These are phyloP conservation scores for Rosa chinensis DNA, from an alignment of 306 rosid species.

Conservation along the genomic window DNA sequence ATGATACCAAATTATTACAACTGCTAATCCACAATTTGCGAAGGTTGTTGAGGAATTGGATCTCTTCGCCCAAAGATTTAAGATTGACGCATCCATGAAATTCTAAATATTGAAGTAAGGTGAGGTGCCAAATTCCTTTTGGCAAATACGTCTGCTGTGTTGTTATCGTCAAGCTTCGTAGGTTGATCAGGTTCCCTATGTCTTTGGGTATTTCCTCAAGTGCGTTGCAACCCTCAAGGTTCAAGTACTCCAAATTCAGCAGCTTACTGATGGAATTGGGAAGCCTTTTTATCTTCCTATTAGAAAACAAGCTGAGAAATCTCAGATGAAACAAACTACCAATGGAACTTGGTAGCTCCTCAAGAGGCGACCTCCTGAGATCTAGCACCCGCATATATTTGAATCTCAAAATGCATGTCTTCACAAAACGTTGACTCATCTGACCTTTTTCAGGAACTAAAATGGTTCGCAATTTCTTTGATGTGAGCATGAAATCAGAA, in stretches of 20 bases:
- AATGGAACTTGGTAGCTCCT: constrained; percentile 6
- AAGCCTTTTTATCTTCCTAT: neutral
- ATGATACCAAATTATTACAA: too few species aligned
- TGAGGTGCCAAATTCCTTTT: too few species aligned
- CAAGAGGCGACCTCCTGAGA: neutral
- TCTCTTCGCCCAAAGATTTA: too few species aligned
- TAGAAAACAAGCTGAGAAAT: neutral
- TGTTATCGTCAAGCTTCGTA: neutral
- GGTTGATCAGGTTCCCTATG: constrained; percentile 22
- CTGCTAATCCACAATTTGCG: too few species aligned
- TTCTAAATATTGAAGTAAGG: too few species aligned
- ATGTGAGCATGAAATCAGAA: neutral
- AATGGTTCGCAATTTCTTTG: neutral
- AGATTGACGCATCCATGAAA: too few species aligned
- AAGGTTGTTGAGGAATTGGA: too few species aligned
- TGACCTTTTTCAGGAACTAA: neutral
- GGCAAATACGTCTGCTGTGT: too few species aligned
- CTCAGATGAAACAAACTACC: constrained; percentile 10
- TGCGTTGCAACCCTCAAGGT: neutral
- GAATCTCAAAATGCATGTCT: neutral
- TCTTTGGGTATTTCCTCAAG: constrained; percentile 21
- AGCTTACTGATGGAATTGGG: constrained; percentile 20
- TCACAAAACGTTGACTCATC: neutral
- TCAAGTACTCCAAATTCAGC: neutral
- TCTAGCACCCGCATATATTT: constrained; percentile 3